These are phyloP conservation scores for Psilocybe cubensis DNA, from an alignment of 768 basidiomycete genomes.

Conservation along the genomic window DNA sequence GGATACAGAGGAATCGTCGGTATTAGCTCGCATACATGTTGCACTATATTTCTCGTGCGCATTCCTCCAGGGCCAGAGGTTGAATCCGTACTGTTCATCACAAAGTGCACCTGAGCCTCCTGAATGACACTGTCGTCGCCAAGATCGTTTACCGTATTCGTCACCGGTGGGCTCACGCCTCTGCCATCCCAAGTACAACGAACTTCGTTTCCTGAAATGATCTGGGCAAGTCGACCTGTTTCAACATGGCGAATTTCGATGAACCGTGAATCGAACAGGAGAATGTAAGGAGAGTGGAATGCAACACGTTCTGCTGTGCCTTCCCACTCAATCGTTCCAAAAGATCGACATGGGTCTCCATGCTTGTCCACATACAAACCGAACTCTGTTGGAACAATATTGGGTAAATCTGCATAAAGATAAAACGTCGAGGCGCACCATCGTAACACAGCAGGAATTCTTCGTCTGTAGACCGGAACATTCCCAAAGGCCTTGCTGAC, in stretches of 20 bases:
- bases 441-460: constrained; percentile 96
- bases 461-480: constrained; percentile 91
- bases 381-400: constrained; percentile 60
- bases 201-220: constrained; percentile 83
- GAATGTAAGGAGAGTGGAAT: constrained; percentile 87
- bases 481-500: constrained; percentile 84
- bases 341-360: constrained; percentile 79
- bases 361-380: constrained; percentile 95
- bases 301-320: constrained; percentile 89
- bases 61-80: constrained; percentile 38
- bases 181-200: constrained; percentile 94
- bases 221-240: constrained; percentile 82
- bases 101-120: constrained; percentile 86
- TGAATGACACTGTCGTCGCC: constrained; percentile 59
- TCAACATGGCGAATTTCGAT: constrained; percentile 90
- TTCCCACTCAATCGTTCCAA: constrained; percentile 93
- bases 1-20: constrained; percentile 73
- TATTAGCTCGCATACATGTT: constrained; percentile 79
- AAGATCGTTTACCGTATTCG: constrained; percentile 61
- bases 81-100: constrained; percentile 70
- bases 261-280: constrained; percentile 90
- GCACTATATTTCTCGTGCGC: constrained; percentile 56
- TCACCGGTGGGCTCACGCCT: constrained; percentile 54
- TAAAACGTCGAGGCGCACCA: constrained; percentile 54
- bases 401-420: neutral